Evolutionary conservation across 805 yeast genomes (phyloP).

Genomic region (Crinitomyces ghanaensis): DNA sequence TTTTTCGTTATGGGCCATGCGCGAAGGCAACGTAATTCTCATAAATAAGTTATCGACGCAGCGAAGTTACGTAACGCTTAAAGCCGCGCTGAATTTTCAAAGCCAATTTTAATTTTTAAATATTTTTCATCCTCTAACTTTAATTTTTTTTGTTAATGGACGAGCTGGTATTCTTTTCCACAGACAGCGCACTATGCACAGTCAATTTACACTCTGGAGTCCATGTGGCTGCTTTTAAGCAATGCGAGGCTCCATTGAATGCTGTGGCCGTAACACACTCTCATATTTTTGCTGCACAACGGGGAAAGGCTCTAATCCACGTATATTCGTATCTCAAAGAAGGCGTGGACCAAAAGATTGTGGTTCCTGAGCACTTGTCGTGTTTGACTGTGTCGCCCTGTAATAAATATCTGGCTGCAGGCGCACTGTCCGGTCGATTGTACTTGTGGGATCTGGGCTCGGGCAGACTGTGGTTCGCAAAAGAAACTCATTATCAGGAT

Average conservation of each 20-base stretch:
- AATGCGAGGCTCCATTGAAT: constrained; percentile 36
- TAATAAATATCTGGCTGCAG: constrained; percentile 47
- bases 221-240: constrained; percentile 35
- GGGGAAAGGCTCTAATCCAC: constrained; percentile 62
- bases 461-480: constrained; percentile 60
- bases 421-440: constrained; percentile 62
- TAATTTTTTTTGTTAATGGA: too few relatives aligned
- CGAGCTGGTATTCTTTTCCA: too few relatives aligned
- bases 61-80: neutral
- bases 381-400: constrained; percentile 39
- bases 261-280: constrained; percentile 40
- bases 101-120: too few relatives aligned
- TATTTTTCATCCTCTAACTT: too few relatives aligned
- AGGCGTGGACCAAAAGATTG: constrained; percentile 65
- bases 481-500: constrained; percentile 76
- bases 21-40: too few relatives aligned
- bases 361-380: constrained; percentile 68
- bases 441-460: constrained; percentile 78
- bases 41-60: neutral
- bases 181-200: too few relatives aligned
- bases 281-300: constrained; percentile 53
- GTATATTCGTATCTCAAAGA: constrained; percentile 59
- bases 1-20: neutral
- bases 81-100: too few relatives aligned
- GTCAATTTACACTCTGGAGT: constrained; percentile 33